Evolutionary conservation across 106 monocot genomes (phyloP).

Genomic region (Allium sativum): DNA sequence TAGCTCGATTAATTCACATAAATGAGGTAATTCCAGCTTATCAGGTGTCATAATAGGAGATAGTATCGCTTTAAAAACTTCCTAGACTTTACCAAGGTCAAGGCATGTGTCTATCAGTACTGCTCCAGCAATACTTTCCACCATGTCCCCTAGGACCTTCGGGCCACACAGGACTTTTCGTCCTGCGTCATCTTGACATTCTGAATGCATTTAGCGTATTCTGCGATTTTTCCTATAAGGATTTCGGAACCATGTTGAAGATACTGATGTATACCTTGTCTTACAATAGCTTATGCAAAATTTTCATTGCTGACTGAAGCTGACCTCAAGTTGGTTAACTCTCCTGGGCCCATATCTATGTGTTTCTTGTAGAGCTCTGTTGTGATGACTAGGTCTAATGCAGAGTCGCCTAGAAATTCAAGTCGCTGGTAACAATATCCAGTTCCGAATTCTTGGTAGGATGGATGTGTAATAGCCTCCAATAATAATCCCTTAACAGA

Average conservation of each 20-base stretch:
- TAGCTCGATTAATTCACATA: slow-evolving; percentile 56
- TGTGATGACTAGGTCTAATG: slow-evolving; percentile 73
- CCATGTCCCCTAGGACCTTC: slow-evolving; percentile 42
- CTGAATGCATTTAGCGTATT: slow-evolving; percentile 37
- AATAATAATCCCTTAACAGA: slow-evolving; percentile 50
- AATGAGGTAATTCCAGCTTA: slow-evolving; percentile 58
- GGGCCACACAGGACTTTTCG: neutral
- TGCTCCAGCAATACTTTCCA: slow-evolving; percentile 94
- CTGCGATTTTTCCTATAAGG: slow-evolving; percentile 52
- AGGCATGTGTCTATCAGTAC: slow-evolving; percentile 66
- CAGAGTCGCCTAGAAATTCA: slow-evolving; percentile 84
- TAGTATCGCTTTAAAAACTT: slow-evolving; percentile 59
- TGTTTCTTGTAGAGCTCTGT: slow-evolving; percentile 47
- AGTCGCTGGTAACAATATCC: slow-evolving; percentile 74
- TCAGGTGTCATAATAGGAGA: slow-evolving; percentile 87
- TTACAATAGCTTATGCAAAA: slow-evolving; percentile 74
- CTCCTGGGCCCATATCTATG: slow-evolving; percentile 54
- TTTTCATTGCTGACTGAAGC: slow-evolving; percentile 88
- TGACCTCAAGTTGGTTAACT: slow-evolving; percentile 75
- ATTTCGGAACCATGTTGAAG: slow-evolving; percentile 74
- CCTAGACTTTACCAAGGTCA: slow-evolving; percentile 48
- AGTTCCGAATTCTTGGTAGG: slow-evolving; percentile 31
- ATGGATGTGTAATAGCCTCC: slow-evolving; percentile 78
- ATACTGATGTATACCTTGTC: slow-evolving; percentile 53
- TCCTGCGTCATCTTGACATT: slow-evolving; percentile 3